These are phyloP conservation scores for Dendrobium officinale DNA, from an alignment of 106 monocot species.

Conservation along the genomic window DNA sequence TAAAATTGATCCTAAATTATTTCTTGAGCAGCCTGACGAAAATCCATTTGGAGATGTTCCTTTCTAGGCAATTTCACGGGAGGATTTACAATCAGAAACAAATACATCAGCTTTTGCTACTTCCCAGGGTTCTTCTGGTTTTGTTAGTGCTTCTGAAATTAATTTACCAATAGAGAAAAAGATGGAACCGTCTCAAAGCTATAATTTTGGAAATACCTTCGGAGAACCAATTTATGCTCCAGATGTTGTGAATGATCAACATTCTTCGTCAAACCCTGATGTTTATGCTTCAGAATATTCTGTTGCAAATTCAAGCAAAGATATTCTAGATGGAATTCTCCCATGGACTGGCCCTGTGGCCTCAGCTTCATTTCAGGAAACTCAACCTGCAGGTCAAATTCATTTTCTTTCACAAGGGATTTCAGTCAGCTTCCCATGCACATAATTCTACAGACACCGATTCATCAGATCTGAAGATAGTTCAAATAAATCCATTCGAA, in stretches of 20 bases:
- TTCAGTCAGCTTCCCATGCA: not conserved
- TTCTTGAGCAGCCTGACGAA: constrained; percentile 21
- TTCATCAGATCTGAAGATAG: not conserved
- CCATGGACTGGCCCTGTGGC: not conserved
- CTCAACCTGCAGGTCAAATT: not conserved
- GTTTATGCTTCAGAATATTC: constrained; percentile 14
- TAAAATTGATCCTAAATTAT: constrained; percentile 2
- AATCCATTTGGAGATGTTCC: constrained; percentile 47
- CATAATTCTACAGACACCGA: not conserved
- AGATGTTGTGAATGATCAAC: no score
- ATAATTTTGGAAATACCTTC: no score
- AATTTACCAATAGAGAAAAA: not conserved
- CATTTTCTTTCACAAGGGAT: not conserved
- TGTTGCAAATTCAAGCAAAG: constrained; percentile 11
- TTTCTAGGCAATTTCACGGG: constrained; percentile 33
- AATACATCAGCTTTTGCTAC: constrained; percentile 5
- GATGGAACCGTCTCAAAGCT: constrained; percentile 1
- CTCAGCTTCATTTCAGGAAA: not conserved
- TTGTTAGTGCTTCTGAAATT: constrained; percentile 1
- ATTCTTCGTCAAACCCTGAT: not conserved
- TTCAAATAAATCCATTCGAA: constrained; percentile 1
- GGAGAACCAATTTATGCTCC: no score
- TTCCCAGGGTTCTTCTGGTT: not conserved
- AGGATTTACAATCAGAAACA: constrained; percentile 11
- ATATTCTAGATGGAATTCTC: constrained; percentile 21